A percentile compares a stretch with the other conserved stretches of the same genome.
Conservation (phyloP, 2,329 filamentous ascomycete genomes). For the Penicillium sp. region DNA sequence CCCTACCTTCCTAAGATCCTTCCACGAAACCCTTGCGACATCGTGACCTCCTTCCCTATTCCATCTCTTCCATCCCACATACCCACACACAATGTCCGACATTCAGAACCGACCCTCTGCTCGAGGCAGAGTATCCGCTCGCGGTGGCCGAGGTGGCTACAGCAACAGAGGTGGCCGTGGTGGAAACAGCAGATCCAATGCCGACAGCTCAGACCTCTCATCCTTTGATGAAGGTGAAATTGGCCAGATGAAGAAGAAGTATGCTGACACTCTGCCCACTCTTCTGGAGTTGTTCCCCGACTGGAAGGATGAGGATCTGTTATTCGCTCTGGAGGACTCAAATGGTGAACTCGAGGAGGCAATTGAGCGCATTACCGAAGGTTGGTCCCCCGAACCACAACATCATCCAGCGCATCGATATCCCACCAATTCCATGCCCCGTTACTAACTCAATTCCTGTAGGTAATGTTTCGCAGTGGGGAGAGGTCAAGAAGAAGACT, state of each 20-base stretch:
- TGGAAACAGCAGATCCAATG: slow-evolving; percentile 67
- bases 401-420: not conserved
- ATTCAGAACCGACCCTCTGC: slow-evolving; percentile 80
- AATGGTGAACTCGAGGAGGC: slow-evolving; percentile 51
- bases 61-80: slow-evolving; percentile 30
- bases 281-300: slow-evolving; percentile 93
- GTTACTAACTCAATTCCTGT: slow-evolving; percentile 6
- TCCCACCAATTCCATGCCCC: not conserved
- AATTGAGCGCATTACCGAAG: slow-evolving; percentile 54
- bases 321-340: slow-evolving; percentile 85
- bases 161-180: slow-evolving; percentile 70
- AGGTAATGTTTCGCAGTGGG: slow-evolving; percentile 56
- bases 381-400: slow-evolving; percentile 28
- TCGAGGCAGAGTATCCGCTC: slow-evolving; percentile 86
- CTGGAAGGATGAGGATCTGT: slow-evolving; percentile 93
- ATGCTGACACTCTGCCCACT: slow-evolving; percentile 73
- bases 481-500: slow-evolving; percentile 55
- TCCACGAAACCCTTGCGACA: slow-evolving; percentile 25
- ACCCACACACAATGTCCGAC: slow-evolving; percentile 77
- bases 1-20: slow-evolving; percentile 23
- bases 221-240: slow-evolving; percentile 81
- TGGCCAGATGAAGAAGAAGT: slow-evolving; percentile 87
- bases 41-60: slow-evolving; percentile 27
- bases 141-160: slow-evolving; percentile 79
- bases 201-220: slow-evolving; percentile 68